Evolutionary conservation across 768 basidiomycete genomes (phyloP), one percentile per base, ranked within the genome.

Genomic region (Favolaschia claudopus): DNA sequence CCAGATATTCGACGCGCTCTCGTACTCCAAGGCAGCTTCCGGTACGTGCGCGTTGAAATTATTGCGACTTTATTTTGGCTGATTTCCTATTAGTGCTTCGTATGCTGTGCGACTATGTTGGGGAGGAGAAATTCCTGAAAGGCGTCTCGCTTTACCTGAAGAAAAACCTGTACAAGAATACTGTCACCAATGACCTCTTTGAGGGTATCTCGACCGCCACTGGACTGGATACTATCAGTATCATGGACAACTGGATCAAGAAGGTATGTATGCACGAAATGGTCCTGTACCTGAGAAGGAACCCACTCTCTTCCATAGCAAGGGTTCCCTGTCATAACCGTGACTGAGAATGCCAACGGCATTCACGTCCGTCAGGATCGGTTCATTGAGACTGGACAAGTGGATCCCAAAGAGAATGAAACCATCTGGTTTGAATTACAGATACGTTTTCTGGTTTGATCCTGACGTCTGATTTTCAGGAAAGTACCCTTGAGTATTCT

Each of bases 131-230:
- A 55, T 97, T 99, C 84, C 75, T 95, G 47, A 86, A 87, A 67
- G 92, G 93, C 31, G 94, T 96, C 40, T 94, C 94, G 2, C 82
- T 92, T 57, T 98, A 99, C 77, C 85, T 99, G 62, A 96, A 95
- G 78, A 85, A 88, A 62, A 89, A 92, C 64, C 77, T 95, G 8
- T 99, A 90, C 72, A 87, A 82, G 24, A 97, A 94, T 74, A 92
- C 89, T 44, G 85, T 88, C 44, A 96, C 95, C 4, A 84, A 82
- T 40, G 92, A 98, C 68, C 82, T 99, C 5, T 97, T 94, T 92
- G 80, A 88, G 53, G 95, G 93, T 28, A 93, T 98, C 54, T 79
- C 84, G 44, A 80, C 84, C 63, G 87, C 94, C 2, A 91, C 88
- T 36, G 89, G 84, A 79, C 63, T 40, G 66, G 87, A 97, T 64